phyloP scores from a whole-genome alignment of 352 stramenopile species.

The Globisporangium mamillatum region DNA sequence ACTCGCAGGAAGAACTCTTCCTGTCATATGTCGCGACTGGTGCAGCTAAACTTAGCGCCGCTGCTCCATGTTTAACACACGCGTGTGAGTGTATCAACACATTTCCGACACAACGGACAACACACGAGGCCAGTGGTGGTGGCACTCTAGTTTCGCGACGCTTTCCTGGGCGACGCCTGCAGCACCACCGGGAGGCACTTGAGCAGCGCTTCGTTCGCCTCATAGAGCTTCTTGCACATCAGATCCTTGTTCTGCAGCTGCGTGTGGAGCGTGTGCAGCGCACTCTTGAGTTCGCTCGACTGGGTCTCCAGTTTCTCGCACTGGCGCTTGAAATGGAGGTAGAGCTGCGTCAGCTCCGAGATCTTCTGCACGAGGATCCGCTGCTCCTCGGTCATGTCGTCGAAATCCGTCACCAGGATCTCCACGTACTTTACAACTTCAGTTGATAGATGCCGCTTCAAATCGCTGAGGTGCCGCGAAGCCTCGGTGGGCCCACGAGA shows the following conservation, averaged over 20 bases:
- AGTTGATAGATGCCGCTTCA: slow-evolving; percentile 44
- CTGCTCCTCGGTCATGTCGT: slow-evolving; percentile 57
- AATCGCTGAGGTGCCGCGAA: slow-evolving; percentile 28
- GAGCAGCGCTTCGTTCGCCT: slow-evolving; percentile 60
- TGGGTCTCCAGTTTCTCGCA: slow-evolving; percentile 41
- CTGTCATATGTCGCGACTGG: background rate
- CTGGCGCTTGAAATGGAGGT: slow-evolving; percentile 54
- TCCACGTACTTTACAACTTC: slow-evolving; percentile 48
- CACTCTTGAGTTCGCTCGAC: slow-evolving; percentile 28
- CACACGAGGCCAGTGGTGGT: too few relatives aligned
- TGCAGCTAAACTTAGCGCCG: background rate
- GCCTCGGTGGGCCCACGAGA: background rate
- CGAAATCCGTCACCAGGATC: slow-evolving; percentile 50
- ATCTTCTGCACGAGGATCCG: slow-evolving; percentile 55
- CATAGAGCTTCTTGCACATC: slow-evolving; percentile 60
- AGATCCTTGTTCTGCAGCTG: slow-evolving; percentile 50
- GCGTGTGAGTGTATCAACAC: background rate
- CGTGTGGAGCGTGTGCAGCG: slow-evolving; percentile 32
- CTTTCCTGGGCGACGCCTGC: slow-evolving; percentile 6
- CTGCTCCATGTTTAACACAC: background rate
- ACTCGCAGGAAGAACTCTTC: background rate
- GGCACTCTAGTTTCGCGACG: background rate
- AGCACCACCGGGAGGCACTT: slow-evolving; percentile 30
- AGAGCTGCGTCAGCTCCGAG: slow-evolving; percentile 53
- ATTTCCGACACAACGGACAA: background rate